Evolutionary conservation across 495 filamentous ascomycete species (phyloP).

Genomic region (Penicillium odoratum): DNA sequence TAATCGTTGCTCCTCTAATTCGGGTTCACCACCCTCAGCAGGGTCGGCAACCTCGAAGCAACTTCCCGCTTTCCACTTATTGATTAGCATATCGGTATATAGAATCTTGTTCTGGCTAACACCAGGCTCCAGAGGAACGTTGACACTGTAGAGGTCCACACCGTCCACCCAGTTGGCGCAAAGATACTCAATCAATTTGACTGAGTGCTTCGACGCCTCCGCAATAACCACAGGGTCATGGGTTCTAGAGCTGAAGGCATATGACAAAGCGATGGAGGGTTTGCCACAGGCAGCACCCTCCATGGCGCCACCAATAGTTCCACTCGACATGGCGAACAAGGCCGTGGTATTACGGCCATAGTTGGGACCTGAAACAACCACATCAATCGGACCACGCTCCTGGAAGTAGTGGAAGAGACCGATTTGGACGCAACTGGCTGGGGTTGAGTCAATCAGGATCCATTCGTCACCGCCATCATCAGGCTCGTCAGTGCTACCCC

Average conservation of each 20-base stretch:
- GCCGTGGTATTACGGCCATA: conserved; percentile 94
- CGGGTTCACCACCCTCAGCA: conserved; percentile 38
- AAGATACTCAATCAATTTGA: conserved; percentile 76
- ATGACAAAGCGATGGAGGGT: conserved; percentile 78
- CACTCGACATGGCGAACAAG: conserved; percentile 83
- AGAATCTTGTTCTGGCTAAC: conserved; percentile 67
- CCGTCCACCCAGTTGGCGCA: conserved; percentile 69
- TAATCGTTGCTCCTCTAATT: conserved; percentile 61
- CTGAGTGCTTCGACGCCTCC: conserved; percentile 66
- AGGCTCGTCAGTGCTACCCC: conserved; percentile 63
- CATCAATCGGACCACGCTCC: conserved; percentile 73
- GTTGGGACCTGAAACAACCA: conserved; percentile 90
- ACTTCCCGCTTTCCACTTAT: conserved; percentile 78
- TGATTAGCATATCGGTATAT: conserved; percentile 83
- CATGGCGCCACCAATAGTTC: conserved; percentile 87
- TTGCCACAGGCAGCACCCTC: conserved; percentile 85
- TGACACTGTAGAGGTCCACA: conserved; percentile 83
- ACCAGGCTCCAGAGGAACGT: conserved; percentile 75
- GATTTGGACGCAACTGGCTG: conserved; percentile 85
- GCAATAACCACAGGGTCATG: conserved; percentile 78
- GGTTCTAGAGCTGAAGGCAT: conserved; percentile 79
- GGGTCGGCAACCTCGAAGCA: conserved; percentile 72
- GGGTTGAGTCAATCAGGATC: conserved; percentile 88
- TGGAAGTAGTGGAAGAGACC: conserved; percentile 85
- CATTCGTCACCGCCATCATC: conserved; percentile 72